Evolutionary conservation across 2,329 filamentous ascomycete genomes (phyloP).

Genomic region (Fusarium denticulatum): DNA sequence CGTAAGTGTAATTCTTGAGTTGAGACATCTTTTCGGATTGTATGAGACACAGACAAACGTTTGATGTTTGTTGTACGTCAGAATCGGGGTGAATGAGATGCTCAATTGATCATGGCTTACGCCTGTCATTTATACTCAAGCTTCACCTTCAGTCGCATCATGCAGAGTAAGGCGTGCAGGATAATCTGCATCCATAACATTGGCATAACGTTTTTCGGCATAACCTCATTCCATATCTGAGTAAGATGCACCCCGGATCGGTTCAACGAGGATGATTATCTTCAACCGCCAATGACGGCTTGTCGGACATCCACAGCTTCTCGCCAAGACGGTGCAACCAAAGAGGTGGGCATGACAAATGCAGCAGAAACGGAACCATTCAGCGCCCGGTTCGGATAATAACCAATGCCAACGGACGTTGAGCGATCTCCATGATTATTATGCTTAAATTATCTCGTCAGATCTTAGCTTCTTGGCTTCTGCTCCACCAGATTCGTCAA

Average conservation of each 20-base stretch:
- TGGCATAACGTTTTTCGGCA: background rate
- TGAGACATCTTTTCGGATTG: conserved; percentile 38
- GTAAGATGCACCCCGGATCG: background rate
- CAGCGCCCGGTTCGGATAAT: background rate
- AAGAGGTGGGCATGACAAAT: conserved; percentile 32
- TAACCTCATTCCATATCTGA: background rate
- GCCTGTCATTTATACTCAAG: background rate
- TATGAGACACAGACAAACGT: too few relatives aligned
- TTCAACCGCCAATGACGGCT: background rate
- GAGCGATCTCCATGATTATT: background rate
- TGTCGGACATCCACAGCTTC: background rate
- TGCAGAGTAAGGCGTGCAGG: background rate
- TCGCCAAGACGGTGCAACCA: conserved; percentile 31
- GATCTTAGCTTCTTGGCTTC: background rate
- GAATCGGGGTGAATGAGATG: background rate
- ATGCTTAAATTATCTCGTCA: conserved; percentile 5
- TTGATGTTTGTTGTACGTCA: fast-evolving
- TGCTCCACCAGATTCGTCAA: background rate
- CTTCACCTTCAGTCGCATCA: too few relatives aligned
- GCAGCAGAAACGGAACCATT: background rate
- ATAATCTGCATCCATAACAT: background rate
- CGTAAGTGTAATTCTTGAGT: conserved; percentile 45
- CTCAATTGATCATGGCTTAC: background rate
- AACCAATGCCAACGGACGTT: background rate
- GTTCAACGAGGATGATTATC: background rate